phyloP scores from a whole-genome alignment of 2,329 filamentous ascomycete genomes.

The Ophiostoma montium region DNA sequence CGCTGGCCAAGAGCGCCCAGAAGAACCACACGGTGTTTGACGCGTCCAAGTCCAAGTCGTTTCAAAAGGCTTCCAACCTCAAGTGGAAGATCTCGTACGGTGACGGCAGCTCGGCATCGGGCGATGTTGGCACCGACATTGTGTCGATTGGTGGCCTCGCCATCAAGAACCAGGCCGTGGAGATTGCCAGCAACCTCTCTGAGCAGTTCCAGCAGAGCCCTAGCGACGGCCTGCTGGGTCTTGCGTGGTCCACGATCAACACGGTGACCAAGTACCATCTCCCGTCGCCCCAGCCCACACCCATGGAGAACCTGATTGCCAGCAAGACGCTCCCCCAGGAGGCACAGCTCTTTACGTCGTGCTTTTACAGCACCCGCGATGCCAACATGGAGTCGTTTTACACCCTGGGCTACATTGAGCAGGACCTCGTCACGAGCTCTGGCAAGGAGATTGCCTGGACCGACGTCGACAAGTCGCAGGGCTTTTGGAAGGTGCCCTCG shows the following conservation, averaged over 20 bases:
- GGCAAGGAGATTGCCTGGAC: conserved; percentile 44
- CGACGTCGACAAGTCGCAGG: conserved; percentile 43
- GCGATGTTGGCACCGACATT: conserved; percentile 48
- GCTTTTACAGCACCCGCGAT: conserved; percentile 44
- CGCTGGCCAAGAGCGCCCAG: conserved; percentile 25
- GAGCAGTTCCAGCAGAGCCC: conserved; percentile 38
- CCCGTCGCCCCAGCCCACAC: conserved; percentile 37
- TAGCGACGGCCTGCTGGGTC: conserved; percentile 52
- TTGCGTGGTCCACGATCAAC: conserved; percentile 52
- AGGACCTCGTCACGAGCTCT: conserved; percentile 40
- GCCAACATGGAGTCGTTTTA: conserved; percentile 43
- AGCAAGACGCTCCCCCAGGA: conserved; percentile 30
- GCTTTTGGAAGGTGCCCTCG: conserved; percentile 56
- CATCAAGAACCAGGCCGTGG: conserved; percentile 48
- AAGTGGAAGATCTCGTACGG: conserved; percentile 56
- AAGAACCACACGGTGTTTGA: conserved; percentile 43
- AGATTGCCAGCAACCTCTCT: conserved; percentile 47
- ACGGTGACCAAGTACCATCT: conserved; percentile 30
- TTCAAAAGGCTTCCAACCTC: conserved; percentile 30
- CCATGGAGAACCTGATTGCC: conserved; percentile 56
- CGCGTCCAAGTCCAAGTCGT: conserved; percentile 46
- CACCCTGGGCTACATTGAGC: conserved; percentile 59
- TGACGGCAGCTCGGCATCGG: conserved; percentile 52
- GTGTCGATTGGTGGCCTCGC: conserved; percentile 47
- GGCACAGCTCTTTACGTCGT: conserved; percentile 48